Evolutionary conservation across 2,329 filamentous ascomycete species (phyloP), one percentile per base, ranked within the genome.

Genomic region (Penicillium sp.): DNA sequence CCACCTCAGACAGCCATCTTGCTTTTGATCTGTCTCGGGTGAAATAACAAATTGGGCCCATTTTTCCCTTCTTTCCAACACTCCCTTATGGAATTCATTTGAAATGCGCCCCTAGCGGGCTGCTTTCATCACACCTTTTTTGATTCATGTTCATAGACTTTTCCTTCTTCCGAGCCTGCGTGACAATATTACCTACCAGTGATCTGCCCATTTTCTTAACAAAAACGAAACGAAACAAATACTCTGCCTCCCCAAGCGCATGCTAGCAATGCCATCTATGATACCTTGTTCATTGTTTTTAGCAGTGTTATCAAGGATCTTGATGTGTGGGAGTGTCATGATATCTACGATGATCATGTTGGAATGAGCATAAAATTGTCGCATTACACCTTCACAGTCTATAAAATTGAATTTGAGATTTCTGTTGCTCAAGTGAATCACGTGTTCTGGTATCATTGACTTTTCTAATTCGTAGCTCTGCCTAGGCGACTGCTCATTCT

Each of bases 61-160:
- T 22, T 49, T 61, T 46, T 7, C 13, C 8, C 16, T 51, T 56
- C 54, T 13, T 65, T 61, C 59, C 55, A 57, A 3, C 63, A 57
- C 48, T 64, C 62, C 51, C 47, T 65, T 57, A 55, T 45, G 50
- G 48, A 13, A 10, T 48, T 26, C 31, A 26, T 39, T 61, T 58
- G 35, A 39, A 46, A 39, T 53, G 62, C 43, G 62, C 63, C 56
- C 64, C 63, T 55, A 62, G 62, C 19, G 64, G 63, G 64, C 41
- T 56, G 59, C 56, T 48, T 44, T 58, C 10, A 57, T 45, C 24
- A 11, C 21, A 29, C 49, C 50, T 54, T 41, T 27, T 10, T 21
- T 22, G 29, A 47, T 58, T 48, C 53, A 55, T 64, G 62, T 62
- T 53, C 21, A 64, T 64, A 64, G 62, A 59, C 41, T 60, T 55